Evolutionary conservation across 768 basidiomycete genomes (phyloP).

Genomic region (Neoboletus magnificus): DNA sequence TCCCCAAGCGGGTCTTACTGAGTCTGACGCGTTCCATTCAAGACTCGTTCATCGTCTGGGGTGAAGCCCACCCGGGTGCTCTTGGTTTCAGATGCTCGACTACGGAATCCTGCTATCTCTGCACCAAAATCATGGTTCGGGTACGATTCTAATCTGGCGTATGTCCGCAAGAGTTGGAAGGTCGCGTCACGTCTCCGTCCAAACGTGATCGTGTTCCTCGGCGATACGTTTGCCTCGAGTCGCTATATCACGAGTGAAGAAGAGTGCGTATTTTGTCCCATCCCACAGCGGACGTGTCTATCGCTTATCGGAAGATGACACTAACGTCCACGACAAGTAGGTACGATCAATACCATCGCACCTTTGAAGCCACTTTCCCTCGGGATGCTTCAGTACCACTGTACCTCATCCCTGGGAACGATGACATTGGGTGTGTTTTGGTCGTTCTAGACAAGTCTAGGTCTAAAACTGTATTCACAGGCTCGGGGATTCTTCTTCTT

Average conservation of each 20-base stretch:
- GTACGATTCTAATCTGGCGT: constrained; percentile 48
- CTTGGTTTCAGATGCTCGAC: constrained; percentile 67
- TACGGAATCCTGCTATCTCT: constrained; percentile 40
- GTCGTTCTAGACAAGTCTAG: background rate
- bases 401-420: constrained; percentile 76
- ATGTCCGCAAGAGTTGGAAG: constrained; percentile 70
- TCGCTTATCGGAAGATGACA: background rate
- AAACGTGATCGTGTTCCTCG: constrained; percentile 68
- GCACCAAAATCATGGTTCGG: constrained; percentile 38
- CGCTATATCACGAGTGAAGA: constrained; percentile 46
- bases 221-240: constrained; percentile 72
- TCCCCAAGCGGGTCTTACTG: background rate
- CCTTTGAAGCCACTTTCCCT: constrained; percentile 63
- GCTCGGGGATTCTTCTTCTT: constrained; percentile 50
- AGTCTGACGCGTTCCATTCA: background rate
- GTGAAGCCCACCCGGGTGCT: constrained; percentile 53
- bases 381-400: constrained; percentile 37
- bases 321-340: constrained; percentile 36
- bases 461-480: constrained; percentile 31
- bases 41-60: constrained; percentile 12
- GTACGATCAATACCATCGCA: constrained; percentile 54
- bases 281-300: background rate
- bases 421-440: constrained; percentile 61
- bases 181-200: constrained; percentile 55
- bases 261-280: constrained; percentile 50